Conservation (phyloP, 1,139 yeast species). For the Kazachstania sp. region DNA sequence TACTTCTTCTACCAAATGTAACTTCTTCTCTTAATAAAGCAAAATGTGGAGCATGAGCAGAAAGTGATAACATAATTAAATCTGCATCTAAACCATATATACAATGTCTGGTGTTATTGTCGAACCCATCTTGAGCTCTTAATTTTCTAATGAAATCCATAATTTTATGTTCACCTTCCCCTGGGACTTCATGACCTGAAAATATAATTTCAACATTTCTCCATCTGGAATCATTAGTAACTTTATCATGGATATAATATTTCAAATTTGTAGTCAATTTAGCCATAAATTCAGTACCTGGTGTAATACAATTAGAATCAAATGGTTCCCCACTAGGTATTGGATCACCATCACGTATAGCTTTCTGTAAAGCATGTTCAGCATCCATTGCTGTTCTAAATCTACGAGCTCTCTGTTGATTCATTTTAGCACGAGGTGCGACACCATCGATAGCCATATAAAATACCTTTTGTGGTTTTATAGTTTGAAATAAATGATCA, state of each 20-base stretch:
- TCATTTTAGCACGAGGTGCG: slow-evolving; percentile 99
- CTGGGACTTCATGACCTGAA: slow-evolving; percentile 98
- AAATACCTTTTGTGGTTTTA: slow-evolving; percentile 77
- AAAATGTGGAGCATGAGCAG: slow-evolving; percentile 94
- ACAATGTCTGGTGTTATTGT: slow-evolving; percentile 88
- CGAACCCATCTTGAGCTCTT: slow-evolving; percentile 63
- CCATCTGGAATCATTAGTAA: slow-evolving; percentile 89
- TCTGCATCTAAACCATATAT: slow-evolving; percentile 98
- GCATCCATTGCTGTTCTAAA: slow-evolving; percentile 95
- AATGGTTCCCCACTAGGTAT: slow-evolving; percentile 61
- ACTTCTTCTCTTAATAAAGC: slow-evolving; percentile 94
- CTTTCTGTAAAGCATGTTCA: slow-evolving; percentile 52
- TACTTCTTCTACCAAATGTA: slow-evolving; percentile 59
- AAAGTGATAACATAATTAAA: slow-evolving; percentile 90
- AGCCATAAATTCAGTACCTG: slow-evolving; percentile 98
- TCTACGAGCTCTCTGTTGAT: slow-evolving; percentile 96
- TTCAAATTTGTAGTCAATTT: slow-evolving; percentile 74
- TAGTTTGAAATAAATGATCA: slow-evolving; percentile 83
- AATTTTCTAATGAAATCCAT: slow-evolving; percentile 88
- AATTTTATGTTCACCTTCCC: slow-evolving; percentile 98
- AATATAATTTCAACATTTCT: slow-evolving; percentile 72
- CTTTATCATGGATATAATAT: slow-evolving; percentile 85
- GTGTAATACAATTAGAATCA: slow-evolving; percentile 93
- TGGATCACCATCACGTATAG: slow-evolving; percentile 41
- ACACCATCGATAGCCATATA: slow-evolving; percentile 99